Percentiles rank a stretch among this genome's conserved stretches.
phyloP scores from a whole-genome alignment of 768 basidiomycete genomes.

The Mycena floridula region DNA sequence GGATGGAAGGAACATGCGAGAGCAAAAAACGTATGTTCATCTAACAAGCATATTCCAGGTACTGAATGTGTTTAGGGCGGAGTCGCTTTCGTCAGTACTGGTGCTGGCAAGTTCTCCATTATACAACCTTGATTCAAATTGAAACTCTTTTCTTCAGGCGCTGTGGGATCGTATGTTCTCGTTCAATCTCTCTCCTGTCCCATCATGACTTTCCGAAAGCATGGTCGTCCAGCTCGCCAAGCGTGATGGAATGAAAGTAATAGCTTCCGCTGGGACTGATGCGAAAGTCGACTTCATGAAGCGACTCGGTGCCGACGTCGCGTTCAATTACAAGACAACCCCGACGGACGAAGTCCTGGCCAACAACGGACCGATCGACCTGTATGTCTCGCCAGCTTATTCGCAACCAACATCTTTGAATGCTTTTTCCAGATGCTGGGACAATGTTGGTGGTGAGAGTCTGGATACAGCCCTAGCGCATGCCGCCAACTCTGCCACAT shows the following conservation, averaged over 20 bases:
- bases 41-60: not conserved
- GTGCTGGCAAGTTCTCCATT: slow-evolving; percentile 25
- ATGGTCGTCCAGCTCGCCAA: slow-evolving; percentile 27
- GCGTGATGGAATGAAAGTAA: slow-evolving; percentile 33
- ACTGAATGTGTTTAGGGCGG: slow-evolving; percentile 29
- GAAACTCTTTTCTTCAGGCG: too few relatives aligned
- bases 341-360: slow-evolving; percentile 34
- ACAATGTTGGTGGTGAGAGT: slow-evolving; percentile 53
- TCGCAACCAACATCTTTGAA: not conserved
- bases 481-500: slow-evolving; percentile 36
- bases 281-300: slow-evolving; percentile 42
- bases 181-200: not conserved
- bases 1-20: slow-evolving; percentile 13
- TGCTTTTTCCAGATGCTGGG: slow-evolving; percentile 34
- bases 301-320: slow-evolving; percentile 40
- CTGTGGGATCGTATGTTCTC: slow-evolving; percentile 39
- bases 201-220: slow-evolving; percentile 7
- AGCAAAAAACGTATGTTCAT: slow-evolving; percentile 1
- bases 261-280: slow-evolving; percentile 45
- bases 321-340: slow-evolving; percentile 49
- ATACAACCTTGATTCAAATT: not conserved
- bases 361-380: slow-evolving; percentile 38
- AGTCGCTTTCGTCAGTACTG: slow-evolving; percentile 41
- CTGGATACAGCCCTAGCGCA: slow-evolving; percentile 48
- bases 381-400: slow-evolving; percentile 26